Percentiles rank a stretch among this genome's conserved stretches.
Conservation (phyloP, 2,329 filamentous ascomycete genomes). For the Thelonectria olida region DNA sequence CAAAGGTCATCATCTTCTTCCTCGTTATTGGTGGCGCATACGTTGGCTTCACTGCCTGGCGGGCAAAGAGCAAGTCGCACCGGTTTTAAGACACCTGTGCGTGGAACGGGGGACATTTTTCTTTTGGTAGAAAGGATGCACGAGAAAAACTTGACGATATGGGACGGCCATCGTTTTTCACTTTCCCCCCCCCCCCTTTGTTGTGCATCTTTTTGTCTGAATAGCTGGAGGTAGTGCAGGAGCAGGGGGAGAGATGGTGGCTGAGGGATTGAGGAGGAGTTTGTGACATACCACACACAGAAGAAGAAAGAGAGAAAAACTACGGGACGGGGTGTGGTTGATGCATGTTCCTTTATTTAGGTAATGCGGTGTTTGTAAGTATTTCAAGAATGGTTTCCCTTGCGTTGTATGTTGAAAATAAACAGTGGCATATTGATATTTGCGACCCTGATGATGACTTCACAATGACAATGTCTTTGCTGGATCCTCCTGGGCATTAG, state of each 20-base stretch:
- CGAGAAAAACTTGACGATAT: slow-evolving; percentile 4
- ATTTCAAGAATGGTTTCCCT: slow-evolving; percentile 16
- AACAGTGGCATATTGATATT: not conserved
- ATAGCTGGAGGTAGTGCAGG: slow-evolving; percentile 2
- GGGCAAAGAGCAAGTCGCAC: slow-evolving; percentile 70
- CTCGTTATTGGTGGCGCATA: slow-evolving; percentile 78
- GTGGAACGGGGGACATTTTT: not conserved
- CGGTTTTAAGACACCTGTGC: slow-evolving; percentile 56
- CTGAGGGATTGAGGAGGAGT: not conserved
- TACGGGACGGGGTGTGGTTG: slow-evolving; percentile 4
- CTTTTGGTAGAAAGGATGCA: not conserved
- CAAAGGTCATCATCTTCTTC: slow-evolving; percentile 84
- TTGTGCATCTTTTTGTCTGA: slow-evolving; percentile 20
- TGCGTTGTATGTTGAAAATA: slow-evolving; percentile 12
- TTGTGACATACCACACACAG: slow-evolving; percentile 5
- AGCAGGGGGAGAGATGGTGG: not conserved
- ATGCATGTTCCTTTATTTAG: slow-evolving; percentile 16
- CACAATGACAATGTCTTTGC: no score
- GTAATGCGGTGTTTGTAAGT: slow-evolving; percentile 24
- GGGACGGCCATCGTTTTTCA: slow-evolving; percentile 12
- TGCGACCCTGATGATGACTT: no score
- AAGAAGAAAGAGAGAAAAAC: slow-evolving; percentile 7
- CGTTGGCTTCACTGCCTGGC: slow-evolving; percentile 85
- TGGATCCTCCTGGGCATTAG: no score
- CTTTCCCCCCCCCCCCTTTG: not conserved